Base-by-base conservation (phyloP, 331 rosid genomes). In the Dryas integrifolia region DNA sequence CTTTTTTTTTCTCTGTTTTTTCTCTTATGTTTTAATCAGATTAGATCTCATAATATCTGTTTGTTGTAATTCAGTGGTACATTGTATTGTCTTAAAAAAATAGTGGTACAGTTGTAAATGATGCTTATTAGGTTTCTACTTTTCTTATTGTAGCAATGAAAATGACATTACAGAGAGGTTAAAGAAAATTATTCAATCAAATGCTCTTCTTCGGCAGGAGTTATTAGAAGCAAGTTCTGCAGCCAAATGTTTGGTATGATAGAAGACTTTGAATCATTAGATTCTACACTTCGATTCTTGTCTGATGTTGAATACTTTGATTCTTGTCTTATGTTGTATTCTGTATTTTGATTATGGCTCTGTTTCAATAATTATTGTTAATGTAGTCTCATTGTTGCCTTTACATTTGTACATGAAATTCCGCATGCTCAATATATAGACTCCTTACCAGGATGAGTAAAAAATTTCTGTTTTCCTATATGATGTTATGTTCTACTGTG, bases 131-230 rank as follows among this genome's bases (percentile, higher is more conserved):
- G 26, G 57, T 73, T 74, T 73, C 68, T 7, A 26, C 44, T 67
- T 77, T 65, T 60, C 75, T 50, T 88, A 47, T 70, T 80, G 72
- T 86, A 91, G 98, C 86, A 89, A 94, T 80, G 98, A 94, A 88
- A 91, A 94, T 83, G 98, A 94, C 76, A 79, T 91, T 67, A 94
- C 98, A 7, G 95, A 82, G 89, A 86, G 89, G 87, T 81, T 94
- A 59, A 89, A 75, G 87, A 72, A 26, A 49, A 91, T 94, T 67
- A 82, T 91, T 79, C 87, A 85, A 78, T 64, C 83, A 58, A 94
- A 89, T 81, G 90, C 95, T 69, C 61, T 3, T 53, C 70, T 91
- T 47, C 80, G 78, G 74, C 88, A 80, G 68, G 88, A 88, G 61
- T 60, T 86, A 70, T 57, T 68, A 56, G 88, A 85, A 67, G 82